Evolutionary conservation across 306 rosid genomes (phyloP), one percentile per base, ranked within the genome.

Genomic region (Quercus wislizeni): DNA sequence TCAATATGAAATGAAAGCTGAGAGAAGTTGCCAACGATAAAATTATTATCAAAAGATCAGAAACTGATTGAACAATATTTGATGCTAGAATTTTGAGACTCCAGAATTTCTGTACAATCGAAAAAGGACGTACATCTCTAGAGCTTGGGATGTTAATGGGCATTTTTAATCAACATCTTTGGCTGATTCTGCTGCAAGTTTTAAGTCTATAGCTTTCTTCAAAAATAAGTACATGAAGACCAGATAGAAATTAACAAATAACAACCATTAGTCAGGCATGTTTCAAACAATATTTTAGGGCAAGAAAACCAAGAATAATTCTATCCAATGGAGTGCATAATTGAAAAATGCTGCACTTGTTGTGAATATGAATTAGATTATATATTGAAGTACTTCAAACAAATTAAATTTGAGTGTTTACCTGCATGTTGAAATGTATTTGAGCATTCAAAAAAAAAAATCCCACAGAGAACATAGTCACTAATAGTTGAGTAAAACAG

Each of bases 111-210:
- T 31, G 35, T 14, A 35, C 19, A 33, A 76, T 65, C 28, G 67
- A 58, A 25, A 78, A 74, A 62, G 27, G 55, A 74, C 83, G 83
- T 89, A 91, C 97, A 92, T 91, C 82, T 92, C 77, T 76, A 88
- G 94, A 43, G 93, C 91, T 72, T 86, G 83, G 31, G 89, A 89
- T 75, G 97, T 82, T 80, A 94, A 80, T 17, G 97, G 97, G 69
- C 78, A 80, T 71, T 73, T 77, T 80, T 82, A 81, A 72, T 91
- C 97, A 69, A 85, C 81, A 76, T 88, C 85, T 51, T 77, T 74
- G 80, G 97, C 98, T 69, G 98, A 92, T 82, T 89, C 91, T 75
- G 81, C 87, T 51, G 93, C 97, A 69, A 92, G 88, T 79, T 85
- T 94, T 68, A 94, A 84, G 83, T 94, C 97, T 79, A 92, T 94